Percentiles rank a stretch among this genome's conserved stretches.
Conservation (phyloP, 768 basidiomycete species). For the Butyriboletus loyo region DNA sequence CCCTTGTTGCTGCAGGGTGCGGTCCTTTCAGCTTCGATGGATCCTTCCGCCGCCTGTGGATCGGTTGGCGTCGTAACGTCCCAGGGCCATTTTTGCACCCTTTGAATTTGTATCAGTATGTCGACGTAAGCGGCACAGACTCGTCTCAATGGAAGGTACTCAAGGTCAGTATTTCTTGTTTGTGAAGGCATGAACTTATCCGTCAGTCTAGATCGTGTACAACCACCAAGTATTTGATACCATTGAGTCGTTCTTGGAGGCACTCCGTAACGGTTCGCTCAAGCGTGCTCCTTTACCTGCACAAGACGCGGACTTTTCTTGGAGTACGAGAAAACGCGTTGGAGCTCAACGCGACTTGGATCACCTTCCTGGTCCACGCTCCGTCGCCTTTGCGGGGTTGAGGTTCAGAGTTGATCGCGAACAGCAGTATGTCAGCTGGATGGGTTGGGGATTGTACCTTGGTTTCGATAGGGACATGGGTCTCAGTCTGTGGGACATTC, state of each 20-base stretch:
- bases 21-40: constrained; percentile 63
- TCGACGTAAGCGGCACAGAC: constrained; percentile 56
- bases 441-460: constrained; percentile 62
- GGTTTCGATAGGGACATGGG: constrained; percentile 70
- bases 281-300: constrained; percentile 35
- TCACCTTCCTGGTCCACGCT: constrained; percentile 60
- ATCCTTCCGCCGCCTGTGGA: constrained; percentile 53
- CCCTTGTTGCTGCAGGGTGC: constrained; percentile 42
- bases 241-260: constrained; percentile 47
- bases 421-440: constrained; percentile 59
- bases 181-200: not conserved
- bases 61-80: constrained; percentile 46
- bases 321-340: constrained; percentile 46
- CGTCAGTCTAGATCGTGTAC: constrained; percentile 45
- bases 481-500: constrained; percentile 56
- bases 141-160: constrained; percentile 48
- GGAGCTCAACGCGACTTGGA: constrained; percentile 52
- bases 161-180: constrained; percentile 34
- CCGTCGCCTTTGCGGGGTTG: constrained; percentile 57
- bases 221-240: constrained; percentile 55
- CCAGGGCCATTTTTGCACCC: constrained; percentile 55
- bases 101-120: constrained; percentile 53
- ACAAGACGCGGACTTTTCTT: constrained; percentile 36
- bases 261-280: constrained; percentile 53
- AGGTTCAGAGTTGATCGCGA: constrained; percentile 54